Evolutionary conservation across 495 filamentous ascomycete species (phyloP), one percentile per base, ranked within the genome.

Genomic region (Friedmanniomyces simplex): DNA sequence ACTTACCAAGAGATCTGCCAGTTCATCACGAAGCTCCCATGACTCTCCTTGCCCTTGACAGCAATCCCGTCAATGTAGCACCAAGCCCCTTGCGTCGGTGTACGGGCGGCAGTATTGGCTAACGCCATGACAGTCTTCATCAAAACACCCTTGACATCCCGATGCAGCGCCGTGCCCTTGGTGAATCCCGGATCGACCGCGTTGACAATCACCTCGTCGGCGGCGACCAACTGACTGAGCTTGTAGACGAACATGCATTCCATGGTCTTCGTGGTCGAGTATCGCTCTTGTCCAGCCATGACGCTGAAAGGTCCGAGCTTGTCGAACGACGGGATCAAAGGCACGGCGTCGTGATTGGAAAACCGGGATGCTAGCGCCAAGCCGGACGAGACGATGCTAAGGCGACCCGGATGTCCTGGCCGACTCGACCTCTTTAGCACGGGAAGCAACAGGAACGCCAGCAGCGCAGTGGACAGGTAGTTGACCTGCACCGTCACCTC

Each of bases 401-500:
- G 52, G 8, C 69, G 69, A 0, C 67, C 69, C 0, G 76, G 73
- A 10, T 25, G 37, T 30, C 60, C 63, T 36, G 11, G 16, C 5
- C 46, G 37, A 25, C 30, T 54, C 41, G 11, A 76, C 2, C 34
- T 32, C 57, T 77, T 76, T 13, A 79, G 69, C 16, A 71, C 57
- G 0, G 79, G 78, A 13, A 81, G 68, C 1, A 81, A 66, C 0
- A 80, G 69, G 20, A 76, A 69, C 10, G 72, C 61, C 0, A 83
- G 72, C 0, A 82, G 66, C 8, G 70, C 55, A 0, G 74, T 81
- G 7, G 73, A 75, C 11, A 81, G 66, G 46, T 65, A 66, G 50
- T 71, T 71, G 36, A 69, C 64, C 45, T 69, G 68, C 5, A 73
- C 54, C 28, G 37, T 64, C 52, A 68, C 60, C 45, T 79, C 77